A percentile compares a stretch with the other conserved stretches of the same genome.
phyloP scores from a whole-genome alignment of 1,284 basidiomycete species.

The Anthracocystis panici-leucophaei region DNA sequence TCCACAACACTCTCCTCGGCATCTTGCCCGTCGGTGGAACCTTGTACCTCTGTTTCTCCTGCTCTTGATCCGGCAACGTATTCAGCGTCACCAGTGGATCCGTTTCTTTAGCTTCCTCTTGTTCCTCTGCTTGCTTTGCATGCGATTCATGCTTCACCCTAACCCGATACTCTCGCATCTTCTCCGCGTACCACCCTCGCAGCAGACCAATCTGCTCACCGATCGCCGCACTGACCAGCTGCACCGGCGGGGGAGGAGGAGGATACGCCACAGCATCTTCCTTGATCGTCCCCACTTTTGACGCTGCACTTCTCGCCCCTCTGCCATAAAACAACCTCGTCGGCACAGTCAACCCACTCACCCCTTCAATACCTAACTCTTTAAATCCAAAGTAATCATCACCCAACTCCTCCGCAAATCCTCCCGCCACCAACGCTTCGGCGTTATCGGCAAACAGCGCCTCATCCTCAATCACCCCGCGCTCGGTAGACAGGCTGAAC shows the following conservation, averaged over 20 bases:
- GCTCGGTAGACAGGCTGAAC: slow-evolving; percentile 73
- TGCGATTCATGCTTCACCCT: slow-evolving; percentile 17
- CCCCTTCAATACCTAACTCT: slow-evolving; percentile 89
- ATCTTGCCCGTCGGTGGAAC: slow-evolving; percentile 67
- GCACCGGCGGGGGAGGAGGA: slow-evolving; percentile 82
- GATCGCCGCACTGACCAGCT: slow-evolving; percentile 77
- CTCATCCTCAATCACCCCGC: slow-evolving; percentile 74
- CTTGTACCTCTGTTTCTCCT: slow-evolving; percentile 63
- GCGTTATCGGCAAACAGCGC: slow-evolving; percentile 85
- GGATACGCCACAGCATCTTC: slow-evolving; percentile 73
- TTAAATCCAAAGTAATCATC: slow-evolving; percentile 93
- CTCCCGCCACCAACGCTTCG: slow-evolving; percentile 80
- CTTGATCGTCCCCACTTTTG: slow-evolving; percentile 7
- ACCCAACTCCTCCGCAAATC: slow-evolving; percentile 86
- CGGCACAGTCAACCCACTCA: slow-evolving; percentile 82
- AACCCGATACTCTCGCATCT: slow-evolving; percentile 42
- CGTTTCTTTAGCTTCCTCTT: slow-evolving; percentile 17
- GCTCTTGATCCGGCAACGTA: slow-evolving; percentile 60
- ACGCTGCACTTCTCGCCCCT: slow-evolving; percentile 3
- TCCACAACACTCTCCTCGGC: slow-evolving; percentile 53
- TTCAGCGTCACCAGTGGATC: slow-evolving; percentile 24
- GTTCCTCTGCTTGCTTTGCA: not conserved
- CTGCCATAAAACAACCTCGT: slow-evolving; percentile 82
- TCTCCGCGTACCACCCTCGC: slow-evolving; percentile 75
- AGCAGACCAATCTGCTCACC: slow-evolving; percentile 87